Evolutionary conservation across 257 asterid genomes (phyloP).

Genomic region (Solanum appendiculatum): DNA sequence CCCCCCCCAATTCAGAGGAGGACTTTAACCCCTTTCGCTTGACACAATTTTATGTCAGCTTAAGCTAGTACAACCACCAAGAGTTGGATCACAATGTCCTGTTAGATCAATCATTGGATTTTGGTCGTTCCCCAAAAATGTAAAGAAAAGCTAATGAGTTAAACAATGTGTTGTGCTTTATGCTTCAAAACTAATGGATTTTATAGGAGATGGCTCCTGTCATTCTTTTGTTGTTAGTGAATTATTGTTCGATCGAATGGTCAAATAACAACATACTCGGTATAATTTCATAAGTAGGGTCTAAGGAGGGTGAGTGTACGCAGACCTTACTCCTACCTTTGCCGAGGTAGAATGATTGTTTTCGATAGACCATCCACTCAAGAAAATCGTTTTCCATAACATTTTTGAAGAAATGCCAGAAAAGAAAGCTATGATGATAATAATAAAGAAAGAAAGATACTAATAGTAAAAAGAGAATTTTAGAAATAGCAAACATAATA

Average conservation of each 20-base stretch:
- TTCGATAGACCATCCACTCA: too few relatives aligned
- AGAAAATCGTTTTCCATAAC: neutral
- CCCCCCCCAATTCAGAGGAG: slow-evolving; percentile 35
- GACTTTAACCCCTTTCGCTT: slow-evolving; percentile 38
- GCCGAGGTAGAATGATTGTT: neutral
- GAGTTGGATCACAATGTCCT: slow-evolving; percentile 50
- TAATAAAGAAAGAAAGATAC: neutral
- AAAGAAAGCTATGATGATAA: neutral
- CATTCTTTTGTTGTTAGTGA: too few relatives aligned
- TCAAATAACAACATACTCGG: too few relatives aligned
- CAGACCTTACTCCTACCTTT: too few relatives aligned
- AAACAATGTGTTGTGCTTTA: too few relatives aligned
- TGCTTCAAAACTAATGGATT: too few relatives aligned
- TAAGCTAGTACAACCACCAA: slow-evolving; percentile 24
- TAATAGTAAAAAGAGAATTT: too few relatives aligned
- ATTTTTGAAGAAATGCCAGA: neutral
- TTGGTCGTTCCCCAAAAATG: neutral
- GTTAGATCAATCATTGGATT: slow-evolving; percentile 45
- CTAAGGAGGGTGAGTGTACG: neutral
- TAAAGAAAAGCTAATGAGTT: slow-evolving; percentile 12
- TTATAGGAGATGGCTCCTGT: too few relatives aligned
- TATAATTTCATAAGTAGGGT: too few relatives aligned
- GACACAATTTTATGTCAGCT: slow-evolving; percentile 37
- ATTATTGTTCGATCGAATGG: too few relatives aligned
- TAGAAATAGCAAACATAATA: too few relatives aligned